These are phyloP conservation scores for Daedaleopsis sinensis DNA, from an alignment of 768 basidiomycete species.

Conservation along the genomic window DNA sequence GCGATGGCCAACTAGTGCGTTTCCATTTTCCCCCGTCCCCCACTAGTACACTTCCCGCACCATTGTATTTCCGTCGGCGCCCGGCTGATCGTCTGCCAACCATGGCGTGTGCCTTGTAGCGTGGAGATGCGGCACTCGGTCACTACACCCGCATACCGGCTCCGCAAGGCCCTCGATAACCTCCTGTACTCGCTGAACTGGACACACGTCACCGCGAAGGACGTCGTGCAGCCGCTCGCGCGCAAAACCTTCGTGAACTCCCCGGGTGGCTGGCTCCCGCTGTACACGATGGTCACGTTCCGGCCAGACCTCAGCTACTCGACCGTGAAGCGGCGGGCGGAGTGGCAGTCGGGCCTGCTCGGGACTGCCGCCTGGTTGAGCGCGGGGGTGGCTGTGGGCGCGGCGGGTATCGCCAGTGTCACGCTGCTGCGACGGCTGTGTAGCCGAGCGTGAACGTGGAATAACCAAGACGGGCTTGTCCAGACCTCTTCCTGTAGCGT, in stretches of 20 bases:
- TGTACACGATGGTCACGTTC: slow-evolving; percentile 99
- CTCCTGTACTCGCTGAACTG: slow-evolving; percentile 66
- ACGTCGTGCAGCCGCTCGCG: slow-evolving; percentile 42
- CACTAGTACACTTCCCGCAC: slow-evolving; percentile 19
- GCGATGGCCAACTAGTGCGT: slow-evolving; percentile 98
- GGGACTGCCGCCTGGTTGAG: slow-evolving; percentile 51
- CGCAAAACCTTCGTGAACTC: slow-evolving; percentile 36
- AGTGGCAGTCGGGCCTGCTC: slow-evolving; percentile 69
- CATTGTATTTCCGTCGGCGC: neutral
- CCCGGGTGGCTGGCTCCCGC: slow-evolving; percentile 83
- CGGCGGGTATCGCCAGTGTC: slow-evolving; percentile 40
- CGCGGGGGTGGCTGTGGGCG: slow-evolving; percentile 45
- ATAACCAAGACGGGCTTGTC: neutral
- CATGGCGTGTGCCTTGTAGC: slow-evolving; percentile 42
- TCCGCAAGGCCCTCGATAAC: slow-evolving; percentile 82
- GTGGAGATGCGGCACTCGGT: slow-evolving; percentile 95
- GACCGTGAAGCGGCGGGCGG: slow-evolving; percentile 71
- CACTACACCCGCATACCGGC: slow-evolving; percentile 75
- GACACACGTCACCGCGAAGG: slow-evolving; percentile 48
- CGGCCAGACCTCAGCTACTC: slow-evolving; percentile 93
- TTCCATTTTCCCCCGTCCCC: slow-evolving; percentile 19
- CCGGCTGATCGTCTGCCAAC: slow-evolving; percentile 2
- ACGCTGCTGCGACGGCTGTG: slow-evolving; percentile 31
- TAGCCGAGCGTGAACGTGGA: slow-evolving; percentile 18
- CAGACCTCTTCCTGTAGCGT: too few relatives aligned